Evolutionary conservation across 2,329 filamentous ascomycete species (phyloP).

Genomic region (Fusarium secorum): DNA sequence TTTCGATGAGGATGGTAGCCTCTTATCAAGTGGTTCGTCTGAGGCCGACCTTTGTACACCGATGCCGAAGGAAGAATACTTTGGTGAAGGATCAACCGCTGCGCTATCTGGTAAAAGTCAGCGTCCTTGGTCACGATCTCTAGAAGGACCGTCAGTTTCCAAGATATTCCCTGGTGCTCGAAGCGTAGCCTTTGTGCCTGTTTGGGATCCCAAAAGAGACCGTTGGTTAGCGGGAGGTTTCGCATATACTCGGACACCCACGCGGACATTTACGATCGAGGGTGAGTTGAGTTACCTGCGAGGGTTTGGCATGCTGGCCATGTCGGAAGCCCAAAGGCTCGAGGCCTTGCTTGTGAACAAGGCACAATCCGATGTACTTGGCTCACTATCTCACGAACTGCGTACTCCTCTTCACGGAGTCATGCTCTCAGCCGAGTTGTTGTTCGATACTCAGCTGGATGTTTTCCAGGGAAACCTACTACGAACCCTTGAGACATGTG

Average conservation of each 20-base stretch:
- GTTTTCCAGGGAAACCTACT: conserved; percentile 57
- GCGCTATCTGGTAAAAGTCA: not conserved
- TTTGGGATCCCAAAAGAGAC: conserved; percentile 57
- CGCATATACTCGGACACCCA: conserved; percentile 55
- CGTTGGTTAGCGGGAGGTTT: conserved; percentile 60
- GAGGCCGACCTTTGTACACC: conserved; percentile 37
- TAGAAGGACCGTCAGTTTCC: conserved; percentile 36
- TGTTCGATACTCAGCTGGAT: conserved; percentile 59
- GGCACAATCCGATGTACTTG: conserved; percentile 66
- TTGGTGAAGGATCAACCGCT: not conserved
- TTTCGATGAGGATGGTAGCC: conserved; percentile 51
- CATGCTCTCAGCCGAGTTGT: conserved; percentile 61
- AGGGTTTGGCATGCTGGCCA: conserved; percentile 62
- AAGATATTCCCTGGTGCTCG: conserved; percentile 53
- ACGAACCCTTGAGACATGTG: conserved; percentile 59
- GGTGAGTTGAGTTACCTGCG: conserved; percentile 60
- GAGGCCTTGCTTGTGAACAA: conserved; percentile 50
- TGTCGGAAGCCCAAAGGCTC: conserved; percentile 63
- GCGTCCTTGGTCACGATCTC: conserved; percentile 1
- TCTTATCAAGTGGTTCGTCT: conserved; percentile 45
- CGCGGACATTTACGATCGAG: conserved; percentile 54
- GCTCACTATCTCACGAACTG: conserved; percentile 68
- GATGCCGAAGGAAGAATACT: not conserved
- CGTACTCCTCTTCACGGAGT: conserved; percentile 68
- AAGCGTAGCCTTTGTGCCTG: conserved; percentile 56